Percentiles rank a stretch among this genome's conserved stretches.
Evolutionary conservation across 371 early-diverging fungal genomes (phyloP).

Genomic region (Dichotomocladium elegans): DNA sequence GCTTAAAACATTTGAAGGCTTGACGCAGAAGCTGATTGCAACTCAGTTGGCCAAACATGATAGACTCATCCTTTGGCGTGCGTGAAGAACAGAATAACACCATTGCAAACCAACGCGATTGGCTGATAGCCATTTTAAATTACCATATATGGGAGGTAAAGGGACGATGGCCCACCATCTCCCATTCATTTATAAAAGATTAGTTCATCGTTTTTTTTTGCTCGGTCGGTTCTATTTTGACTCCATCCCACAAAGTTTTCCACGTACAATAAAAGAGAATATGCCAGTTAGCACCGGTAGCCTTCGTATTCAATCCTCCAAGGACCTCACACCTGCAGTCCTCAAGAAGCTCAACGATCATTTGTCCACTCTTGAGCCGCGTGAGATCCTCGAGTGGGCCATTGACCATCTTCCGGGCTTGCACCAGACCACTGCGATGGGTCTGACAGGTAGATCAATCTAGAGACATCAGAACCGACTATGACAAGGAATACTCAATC

Average conservation of each 20-base stretch:
- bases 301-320: constrained; percentile 26
- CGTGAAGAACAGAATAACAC: constrained; percentile 17
- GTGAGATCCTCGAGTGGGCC: constrained; percentile 89
- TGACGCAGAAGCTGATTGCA: neutral
- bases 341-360: constrained; percentile 63
- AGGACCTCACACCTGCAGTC: constrained; percentile 58
- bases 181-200: constrained; percentile 1
- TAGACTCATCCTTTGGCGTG: constrained; percentile 9
- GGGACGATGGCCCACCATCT: constrained; percentile 1
- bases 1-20: too few species aligned
- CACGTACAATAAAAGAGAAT: constrained; percentile 3
- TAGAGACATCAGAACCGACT: neutral
- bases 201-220: neutral
- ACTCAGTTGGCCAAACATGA: constrained; percentile 10
- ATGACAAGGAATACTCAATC: neutral
- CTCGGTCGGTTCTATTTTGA: too few species aligned
- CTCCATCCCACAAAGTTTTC: neutral
- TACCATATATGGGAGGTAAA: constrained; percentile 12
- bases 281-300: constrained; percentile 22
- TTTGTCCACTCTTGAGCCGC: constrained; percentile 61
- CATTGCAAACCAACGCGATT: constrained; percentile 18
- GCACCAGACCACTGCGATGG: constrained; percentile 92
- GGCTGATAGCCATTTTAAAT: constrained; percentile 7
- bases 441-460: constrained; percentile 57
- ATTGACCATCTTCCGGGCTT: constrained; percentile 73